Evolutionary conservation across 164 flowering plant genomes (phyloP), one percentile per base, ranked within the genome.

Genomic region (Magnolia kwangsiensis): DNA sequence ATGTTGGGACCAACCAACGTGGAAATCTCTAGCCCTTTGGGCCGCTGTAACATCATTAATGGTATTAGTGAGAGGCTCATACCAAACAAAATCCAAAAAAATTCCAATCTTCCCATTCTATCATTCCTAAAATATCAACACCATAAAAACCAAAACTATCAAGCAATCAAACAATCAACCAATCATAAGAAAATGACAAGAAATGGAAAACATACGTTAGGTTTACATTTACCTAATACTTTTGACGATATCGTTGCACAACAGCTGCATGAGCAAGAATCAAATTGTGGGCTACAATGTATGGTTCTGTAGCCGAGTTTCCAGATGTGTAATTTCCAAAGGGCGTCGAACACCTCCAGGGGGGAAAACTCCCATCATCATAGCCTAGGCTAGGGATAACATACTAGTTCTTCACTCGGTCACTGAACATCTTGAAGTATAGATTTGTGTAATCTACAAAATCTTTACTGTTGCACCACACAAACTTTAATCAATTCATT

Each of bases 391-490:
- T 69, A 45, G 79, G 71, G 29, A 72, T 65, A 1, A 63, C 74
- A 61, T 74, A 55, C 82, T 76, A 76, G 16, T 80, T 72, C 69
- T 80, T 76, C 69, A 80, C 82, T 63, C 76, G 63, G 50, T 76
- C 76, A 1, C 79, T 74, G 27, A 72, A 80, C 18, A 64, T 63
- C 51, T 73, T 76, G 73, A 79, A 79, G 27, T 75, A 79, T 11
- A 75, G 64, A 51, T 75, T 75, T 1, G 75, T 78, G 71, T 77
- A 92, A 75, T 88, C 90, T 0, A 90, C 90, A 75, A 74, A 92
- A 72, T 89, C 94, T 61, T 23, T 23, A 23, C 1, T 23, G 24
- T 23, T 23, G 24, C 24, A 23, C 24, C 24, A 23, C 24, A 23
- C 24, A 23, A 23, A 23, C 24, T 23, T 23, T 23, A 23, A 23